These are phyloP conservation scores for Goffeauzyma gilvescens DNA, from an alignment of 768 basidiomycete species.

Conservation along the genomic window DNA sequence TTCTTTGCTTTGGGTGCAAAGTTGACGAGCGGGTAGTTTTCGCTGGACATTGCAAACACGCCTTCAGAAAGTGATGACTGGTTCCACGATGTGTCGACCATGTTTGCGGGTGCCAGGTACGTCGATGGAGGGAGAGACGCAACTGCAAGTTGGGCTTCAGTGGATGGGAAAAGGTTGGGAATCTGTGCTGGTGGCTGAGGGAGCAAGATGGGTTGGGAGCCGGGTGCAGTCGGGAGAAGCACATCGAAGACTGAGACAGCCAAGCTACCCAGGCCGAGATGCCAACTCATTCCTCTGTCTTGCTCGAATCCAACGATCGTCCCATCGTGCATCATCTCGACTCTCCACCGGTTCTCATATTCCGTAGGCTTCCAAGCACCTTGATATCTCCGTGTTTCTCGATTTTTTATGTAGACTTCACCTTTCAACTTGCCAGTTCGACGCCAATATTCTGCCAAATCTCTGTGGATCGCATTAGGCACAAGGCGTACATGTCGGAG, in stretches of 20 bases:
- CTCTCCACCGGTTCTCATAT: conserved; percentile 20
- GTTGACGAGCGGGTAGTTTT: conserved; percentile 58
- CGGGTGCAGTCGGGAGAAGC: conserved; percentile 28
- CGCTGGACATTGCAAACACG: conserved; percentile 68
- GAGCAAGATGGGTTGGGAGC: conserved; percentile 53
- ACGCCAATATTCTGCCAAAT: conserved; percentile 51
- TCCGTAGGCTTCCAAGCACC: conserved; percentile 10
- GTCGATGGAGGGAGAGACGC: conserved; percentile 45
- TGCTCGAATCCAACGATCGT: conserved; percentile 25
- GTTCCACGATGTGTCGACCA: conserved; percentile 34
- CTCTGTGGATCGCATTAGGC: conserved; percentile 68
- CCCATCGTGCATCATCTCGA: conserved; percentile 28
- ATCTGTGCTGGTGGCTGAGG: conserved; percentile 67
- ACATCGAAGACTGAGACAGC: conserved; percentile 36
- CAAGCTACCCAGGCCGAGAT: conserved; percentile 34
- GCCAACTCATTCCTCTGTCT: conserved; percentile 24
- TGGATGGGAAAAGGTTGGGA: conserved; percentile 47
- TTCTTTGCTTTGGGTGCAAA: conserved; percentile 28
- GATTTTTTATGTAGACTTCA: background rate
- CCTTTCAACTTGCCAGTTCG: conserved; percentile 46
- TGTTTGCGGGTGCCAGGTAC: conserved; percentile 38
- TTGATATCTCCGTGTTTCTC: conserved; percentile 5
- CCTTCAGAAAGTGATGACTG: conserved; percentile 33
- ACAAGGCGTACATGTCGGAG: conserved; percentile 82
- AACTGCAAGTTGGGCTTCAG: conserved; percentile 32